Evolutionary conservation across 1,139 yeast genomes (phyloP).

Genomic region (Diutina catenulata): DNA sequence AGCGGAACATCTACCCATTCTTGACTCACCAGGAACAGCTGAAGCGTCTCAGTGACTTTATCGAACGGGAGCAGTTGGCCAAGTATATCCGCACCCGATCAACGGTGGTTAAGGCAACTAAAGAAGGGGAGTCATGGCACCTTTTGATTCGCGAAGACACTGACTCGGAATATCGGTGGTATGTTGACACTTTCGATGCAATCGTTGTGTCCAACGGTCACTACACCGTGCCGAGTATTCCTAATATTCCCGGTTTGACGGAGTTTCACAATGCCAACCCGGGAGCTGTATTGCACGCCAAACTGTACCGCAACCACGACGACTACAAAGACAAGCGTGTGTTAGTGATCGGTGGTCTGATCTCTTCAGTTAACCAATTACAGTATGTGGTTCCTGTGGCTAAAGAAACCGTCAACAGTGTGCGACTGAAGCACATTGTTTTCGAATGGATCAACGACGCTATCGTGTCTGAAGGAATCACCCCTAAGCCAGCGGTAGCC

Average conservation of each 20-base stretch:
- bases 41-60: conserved; percentile 18
- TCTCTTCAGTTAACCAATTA: conserved; percentile 3
- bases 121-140: conserved; percentile 28
- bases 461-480: not conserved
- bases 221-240: conserved; percentile 11
- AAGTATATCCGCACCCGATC: conserved; percentile 26
- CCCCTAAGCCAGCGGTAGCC: conserved; percentile 18
- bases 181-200: conserved; percentile 19
- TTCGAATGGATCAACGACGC: conserved; percentile 11
- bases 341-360: not conserved
- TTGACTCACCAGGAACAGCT: conserved; percentile 28
- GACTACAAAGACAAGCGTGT: conserved; percentile 14
- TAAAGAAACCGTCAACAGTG: not conserved
- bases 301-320: conserved; percentile 3
- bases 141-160: conserved; percentile 13
- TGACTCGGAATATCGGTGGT: conserved; percentile 7
- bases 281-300: not conserved
- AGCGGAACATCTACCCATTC: conserved; percentile 25
- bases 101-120: conserved; percentile 25
- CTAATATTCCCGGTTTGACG: conserved; percentile 8
- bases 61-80: conserved; percentile 17
- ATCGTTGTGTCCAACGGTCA: conserved; percentile 13
- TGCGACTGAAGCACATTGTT: conserved; percentile 15
- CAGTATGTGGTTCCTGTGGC: conserved; percentile 5
- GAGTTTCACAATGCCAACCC: conserved; percentile 1